Evolutionary conservation across 306 rosid species (phyloP).

Genomic region (Cucurbita ficifolia): DNA sequence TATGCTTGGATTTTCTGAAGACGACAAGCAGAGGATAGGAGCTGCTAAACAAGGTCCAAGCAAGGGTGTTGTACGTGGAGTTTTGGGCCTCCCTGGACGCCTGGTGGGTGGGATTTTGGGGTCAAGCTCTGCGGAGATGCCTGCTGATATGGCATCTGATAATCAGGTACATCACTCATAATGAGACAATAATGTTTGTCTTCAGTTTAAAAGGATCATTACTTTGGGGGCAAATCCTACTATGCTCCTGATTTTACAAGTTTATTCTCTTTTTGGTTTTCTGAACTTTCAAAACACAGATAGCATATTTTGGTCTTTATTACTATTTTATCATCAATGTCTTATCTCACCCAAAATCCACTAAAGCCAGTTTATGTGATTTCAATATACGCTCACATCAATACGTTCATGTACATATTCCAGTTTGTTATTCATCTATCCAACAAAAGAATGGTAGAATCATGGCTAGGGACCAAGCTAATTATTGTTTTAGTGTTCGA

Average conservation of each 20-base stretch:
- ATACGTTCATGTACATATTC: background rate
- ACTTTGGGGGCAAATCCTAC: background rate
- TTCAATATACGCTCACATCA: background rate
- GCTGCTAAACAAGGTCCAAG: constrained; percentile 71
- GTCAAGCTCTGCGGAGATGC: constrained; percentile 42
- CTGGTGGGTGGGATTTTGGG: constrained; percentile 88
- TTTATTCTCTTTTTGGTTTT: background rate
- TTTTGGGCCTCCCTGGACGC: constrained; percentile 85
- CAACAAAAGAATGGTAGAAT: background rate
- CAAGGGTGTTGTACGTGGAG: constrained; percentile 95
- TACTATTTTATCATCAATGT: background rate
- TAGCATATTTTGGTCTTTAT: background rate
- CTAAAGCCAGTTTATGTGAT: background rate
- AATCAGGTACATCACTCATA: constrained; percentile 27
- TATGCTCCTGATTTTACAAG: background rate
- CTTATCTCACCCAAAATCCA: background rate
- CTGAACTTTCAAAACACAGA: background rate
- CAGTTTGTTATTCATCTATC: background rate
- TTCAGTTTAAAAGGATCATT: background rate
- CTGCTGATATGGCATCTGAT: constrained; percentile 43
- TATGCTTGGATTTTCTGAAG: constrained; percentile 86
- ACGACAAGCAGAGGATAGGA: constrained; percentile 89
- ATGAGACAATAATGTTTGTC: background rate
- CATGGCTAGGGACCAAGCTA: background rate
- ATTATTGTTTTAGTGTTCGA: background rate